Percentiles rank a stretch among this genome's conserved stretches.
phyloP scores from a whole-genome alignment of 1,284 basidiomycete species.

The Butyriboletus appendiculatus region DNA sequence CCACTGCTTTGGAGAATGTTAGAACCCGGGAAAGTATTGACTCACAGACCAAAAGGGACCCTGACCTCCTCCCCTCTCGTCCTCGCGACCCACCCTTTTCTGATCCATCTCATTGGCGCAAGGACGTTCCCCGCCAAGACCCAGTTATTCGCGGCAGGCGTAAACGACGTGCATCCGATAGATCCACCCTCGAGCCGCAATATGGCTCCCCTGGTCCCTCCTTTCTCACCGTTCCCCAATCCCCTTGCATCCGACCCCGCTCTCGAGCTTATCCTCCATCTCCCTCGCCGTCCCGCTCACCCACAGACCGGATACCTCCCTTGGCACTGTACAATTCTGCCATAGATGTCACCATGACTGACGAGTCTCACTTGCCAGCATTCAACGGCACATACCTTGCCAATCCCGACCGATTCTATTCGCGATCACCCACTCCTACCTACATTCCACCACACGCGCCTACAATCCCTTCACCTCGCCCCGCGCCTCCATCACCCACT shows the following conservation, averaged over 20 bases:
- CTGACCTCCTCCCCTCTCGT: conserved; percentile 37
- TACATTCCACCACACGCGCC: conserved; percentile 23
- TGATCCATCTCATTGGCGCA: conserved; percentile 54
- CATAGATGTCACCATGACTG: conserved; percentile 1
- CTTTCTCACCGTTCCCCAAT: conserved; percentile 29
- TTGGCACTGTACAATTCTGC: conserved; percentile 29
- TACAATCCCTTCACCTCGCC: conserved; percentile 13
- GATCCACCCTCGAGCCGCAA: conserved; percentile 34
- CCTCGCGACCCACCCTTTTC: conserved; percentile 41
- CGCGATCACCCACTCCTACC: conserved; percentile 40
- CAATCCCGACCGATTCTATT: conserved; percentile 10
- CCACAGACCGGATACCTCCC: conserved; percentile 39
- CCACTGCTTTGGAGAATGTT: conserved; percentile 55
- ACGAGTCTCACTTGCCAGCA: conserved; percentile 7
- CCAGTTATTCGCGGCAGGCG: conserved; percentile 53
- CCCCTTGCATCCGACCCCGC: conserved; percentile 39
- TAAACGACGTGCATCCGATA: conserved; percentile 49
- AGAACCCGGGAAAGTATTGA: conserved; percentile 49
- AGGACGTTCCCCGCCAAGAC: conserved; percentile 46
- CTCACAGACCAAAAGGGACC: conserved; percentile 34
- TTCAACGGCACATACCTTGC: conserved; percentile 7
- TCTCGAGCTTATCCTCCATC: conserved; percentile 50
- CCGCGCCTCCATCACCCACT: conserved; percentile 37
- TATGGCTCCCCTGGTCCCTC: conserved; percentile 14
- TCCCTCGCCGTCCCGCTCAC: conserved; percentile 50